phyloP scores from a whole-genome alignment of 805 yeast species.

The Sugiyamaella qingdaonensis region DNA sequence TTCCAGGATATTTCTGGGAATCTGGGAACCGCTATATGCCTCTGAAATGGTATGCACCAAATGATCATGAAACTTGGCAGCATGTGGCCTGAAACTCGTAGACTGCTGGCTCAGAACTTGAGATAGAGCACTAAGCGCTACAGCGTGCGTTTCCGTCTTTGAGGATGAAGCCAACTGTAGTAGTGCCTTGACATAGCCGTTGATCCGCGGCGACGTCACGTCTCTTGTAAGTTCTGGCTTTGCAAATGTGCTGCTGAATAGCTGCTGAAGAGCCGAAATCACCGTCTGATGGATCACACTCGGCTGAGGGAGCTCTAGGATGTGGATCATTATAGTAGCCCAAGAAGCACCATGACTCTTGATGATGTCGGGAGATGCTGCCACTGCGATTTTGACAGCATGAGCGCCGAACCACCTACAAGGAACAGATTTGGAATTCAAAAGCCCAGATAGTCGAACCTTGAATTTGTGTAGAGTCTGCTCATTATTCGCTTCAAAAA shows the following conservation, averaged over 20 bases:
- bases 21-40: background rate
- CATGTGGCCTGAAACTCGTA: conserved; percentile 78
- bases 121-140: conserved; percentile 39
- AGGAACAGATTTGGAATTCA: conserved; percentile 34
- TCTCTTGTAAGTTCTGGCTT: conserved; percentile 85
- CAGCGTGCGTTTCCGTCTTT: background rate
- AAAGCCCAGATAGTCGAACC: conserved; percentile 31
- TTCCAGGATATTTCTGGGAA: background rate
- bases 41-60: conserved; percentile 34
- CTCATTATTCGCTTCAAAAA: conserved; percentile 16
- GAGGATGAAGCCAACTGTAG: conserved; percentile 25
- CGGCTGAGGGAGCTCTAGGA: conserved; percentile 35
- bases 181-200: conserved; percentile 50
- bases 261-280: conserved; percentile 25
- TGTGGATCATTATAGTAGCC: conserved; percentile 36
- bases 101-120: conserved; percentile 54
- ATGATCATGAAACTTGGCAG: conserved; percentile 52
- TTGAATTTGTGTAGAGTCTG: conserved; percentile 28
- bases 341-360: conserved; percentile 38
- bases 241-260: conserved; percentile 44
- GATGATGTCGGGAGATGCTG: conserved; percentile 28
- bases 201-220: conserved; percentile 71
- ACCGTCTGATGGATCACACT: conserved; percentile 30
- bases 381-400: conserved; percentile 26
- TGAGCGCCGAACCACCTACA: conserved; percentile 38